A percentile compares a stretch with the other conserved stretches of the same genome.
Conservation (phyloP, 352 stramenopile species). For the Thraustochytrium striatum region DNA sequence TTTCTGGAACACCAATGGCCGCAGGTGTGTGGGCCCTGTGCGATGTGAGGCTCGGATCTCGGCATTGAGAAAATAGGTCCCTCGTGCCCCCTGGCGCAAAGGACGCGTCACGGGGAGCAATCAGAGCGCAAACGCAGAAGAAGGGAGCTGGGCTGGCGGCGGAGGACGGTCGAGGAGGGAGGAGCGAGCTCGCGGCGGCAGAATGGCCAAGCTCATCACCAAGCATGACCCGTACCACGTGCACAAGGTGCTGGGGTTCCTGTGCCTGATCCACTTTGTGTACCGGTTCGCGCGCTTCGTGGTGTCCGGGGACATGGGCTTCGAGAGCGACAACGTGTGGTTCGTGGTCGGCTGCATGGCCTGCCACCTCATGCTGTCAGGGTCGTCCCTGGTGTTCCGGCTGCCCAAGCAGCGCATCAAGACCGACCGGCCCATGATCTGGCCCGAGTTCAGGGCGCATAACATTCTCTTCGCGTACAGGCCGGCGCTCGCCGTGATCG, state of each 20-base stretch:
- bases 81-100: too few species aligned
- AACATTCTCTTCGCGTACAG: constrained; percentile 58
- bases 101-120: too few species aligned
- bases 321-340: constrained; percentile 15
- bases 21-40: too few species aligned
- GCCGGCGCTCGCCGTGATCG: constrained; percentile 50
- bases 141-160: not conserved
- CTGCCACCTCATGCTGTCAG: constrained; percentile 37
- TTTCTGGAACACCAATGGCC: too few species aligned
- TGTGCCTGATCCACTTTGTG: constrained; percentile 48
- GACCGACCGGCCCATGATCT: constrained; percentile 60
- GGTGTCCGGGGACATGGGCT: constrained; percentile 11
- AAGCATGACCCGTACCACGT: constrained; percentile 49
- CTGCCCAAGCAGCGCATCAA: constrained; percentile 59
- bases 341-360: constrained; percentile 18
- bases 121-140: not conserved
- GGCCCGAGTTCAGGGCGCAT: constrained; percentile 60
- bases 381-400: constrained; percentile 53
- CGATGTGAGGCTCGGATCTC: too few species aligned
- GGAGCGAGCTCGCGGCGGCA: constrained; percentile 4
- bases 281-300: constrained; percentile 46
- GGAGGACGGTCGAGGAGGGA: not conserved
- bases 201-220: constrained; percentile 50
- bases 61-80: too few species aligned
- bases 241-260: constrained; percentile 50